phyloP scores from a whole-genome alignment of 2,329 filamentous ascomycete species.

The Diplodia mutila region DNA sequence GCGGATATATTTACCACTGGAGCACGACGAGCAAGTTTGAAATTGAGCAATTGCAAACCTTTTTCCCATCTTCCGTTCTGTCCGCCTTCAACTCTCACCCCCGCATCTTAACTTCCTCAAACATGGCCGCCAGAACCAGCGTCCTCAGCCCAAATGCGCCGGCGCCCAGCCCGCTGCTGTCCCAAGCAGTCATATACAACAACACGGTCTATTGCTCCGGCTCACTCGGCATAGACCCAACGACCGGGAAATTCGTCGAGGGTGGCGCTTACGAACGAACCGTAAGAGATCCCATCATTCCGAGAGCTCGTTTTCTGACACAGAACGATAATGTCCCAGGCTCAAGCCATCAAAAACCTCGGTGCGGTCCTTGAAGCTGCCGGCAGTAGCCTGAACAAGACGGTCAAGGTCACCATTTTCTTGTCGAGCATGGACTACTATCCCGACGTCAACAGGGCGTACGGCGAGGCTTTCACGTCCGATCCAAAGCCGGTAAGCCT shows the following conservation, averaged over 20 bases:
- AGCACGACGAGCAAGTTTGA: too few species aligned
- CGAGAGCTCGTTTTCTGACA: neutral
- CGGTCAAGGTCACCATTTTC: neutral
- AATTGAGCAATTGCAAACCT: neutral
- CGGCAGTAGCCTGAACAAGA: neutral
- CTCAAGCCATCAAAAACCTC: neutral
- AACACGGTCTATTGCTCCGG: neutral
- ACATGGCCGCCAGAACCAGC: neutral
- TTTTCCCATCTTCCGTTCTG: neutral
- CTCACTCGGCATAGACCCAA: neutral
- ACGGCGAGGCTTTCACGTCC: neutral
- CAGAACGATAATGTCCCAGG: neutral
- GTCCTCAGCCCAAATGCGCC: neutral
- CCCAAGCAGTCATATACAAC: neutral
- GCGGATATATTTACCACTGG: neutral
- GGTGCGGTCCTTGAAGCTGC: neutral
- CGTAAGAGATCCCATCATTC: neutral
- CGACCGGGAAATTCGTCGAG: neutral
- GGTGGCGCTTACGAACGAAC: neutral
- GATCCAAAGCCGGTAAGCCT: neutral
- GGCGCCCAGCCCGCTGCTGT: slow-evolving; percentile 2
- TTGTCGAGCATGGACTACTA: neutral
- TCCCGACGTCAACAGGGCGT: neutral
- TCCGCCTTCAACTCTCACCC: too few species aligned
- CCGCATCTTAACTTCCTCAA: too few species aligned